These are phyloP conservation scores for Vitis amurensis DNA, from an alignment of 164 flowering plant genomes.

Conservation along the genomic window DNA sequence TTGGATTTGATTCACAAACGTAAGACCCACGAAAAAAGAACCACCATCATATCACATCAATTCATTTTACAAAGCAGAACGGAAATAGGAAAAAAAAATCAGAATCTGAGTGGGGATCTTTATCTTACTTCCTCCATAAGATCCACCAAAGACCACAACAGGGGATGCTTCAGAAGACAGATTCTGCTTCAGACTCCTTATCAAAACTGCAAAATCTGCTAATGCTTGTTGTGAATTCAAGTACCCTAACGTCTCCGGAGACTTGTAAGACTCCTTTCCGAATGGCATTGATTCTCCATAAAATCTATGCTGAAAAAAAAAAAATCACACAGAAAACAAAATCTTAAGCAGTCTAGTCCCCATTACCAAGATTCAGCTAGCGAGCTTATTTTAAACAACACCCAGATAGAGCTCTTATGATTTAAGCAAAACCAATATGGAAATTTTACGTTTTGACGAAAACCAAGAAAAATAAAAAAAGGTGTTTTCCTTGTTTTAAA, in stretches of 20 bases:
- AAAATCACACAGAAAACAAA: neutral
- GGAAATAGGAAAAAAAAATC: neutral
- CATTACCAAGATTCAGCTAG: neutral
- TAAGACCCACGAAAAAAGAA: neutral
- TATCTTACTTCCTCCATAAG: slow-evolving; percentile 69
- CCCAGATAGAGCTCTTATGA: neutral
- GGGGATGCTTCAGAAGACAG: slow-evolving; percentile 59
- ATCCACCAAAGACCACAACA: slow-evolving; percentile 66
- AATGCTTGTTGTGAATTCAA: slow-evolving; percentile 60
- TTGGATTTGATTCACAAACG: neutral
- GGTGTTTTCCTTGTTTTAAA: neutral
- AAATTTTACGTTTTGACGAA: neutral
- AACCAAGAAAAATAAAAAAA: neutral
- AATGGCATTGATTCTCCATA: slow-evolving; percentile 69
- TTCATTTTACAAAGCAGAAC: neutral
- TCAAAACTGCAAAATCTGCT: slow-evolving; percentile 60
- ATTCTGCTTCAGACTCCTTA: slow-evolving; percentile 53
- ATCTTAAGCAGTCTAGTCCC: too few species aligned
- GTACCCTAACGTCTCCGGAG: slow-evolving; percentile 54
- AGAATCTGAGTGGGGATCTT: neutral
- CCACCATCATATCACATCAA: neutral
- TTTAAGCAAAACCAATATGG: neutral
- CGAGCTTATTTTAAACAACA: neutral
- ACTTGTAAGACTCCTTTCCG: slow-evolving; percentile 43
- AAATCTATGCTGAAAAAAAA: slow-evolving; percentile 48